These are phyloP conservation scores for Plantago elongata DNA, from an alignment of 257 asterid species.

Conservation along the genomic window DNA sequence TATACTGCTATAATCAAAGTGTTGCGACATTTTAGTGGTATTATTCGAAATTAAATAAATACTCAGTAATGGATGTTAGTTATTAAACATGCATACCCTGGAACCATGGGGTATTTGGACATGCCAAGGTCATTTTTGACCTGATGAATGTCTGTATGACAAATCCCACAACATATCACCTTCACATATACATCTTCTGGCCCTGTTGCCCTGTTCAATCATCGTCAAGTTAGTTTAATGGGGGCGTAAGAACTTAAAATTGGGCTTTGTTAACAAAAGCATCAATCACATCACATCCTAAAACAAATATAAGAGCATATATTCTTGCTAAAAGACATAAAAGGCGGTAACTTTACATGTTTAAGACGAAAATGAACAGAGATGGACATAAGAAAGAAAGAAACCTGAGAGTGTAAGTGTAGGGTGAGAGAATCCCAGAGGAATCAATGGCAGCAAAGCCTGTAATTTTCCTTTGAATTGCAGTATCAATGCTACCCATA, in stretches of 20 bases:
- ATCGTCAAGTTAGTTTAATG: too few relatives aligned
- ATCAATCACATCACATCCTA: too few relatives aligned
- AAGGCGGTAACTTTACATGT: too few relatives aligned
- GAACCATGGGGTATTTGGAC: constrained; percentile 97
- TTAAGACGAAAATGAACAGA: too few relatives aligned
- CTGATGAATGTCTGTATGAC: constrained; percentile 88
- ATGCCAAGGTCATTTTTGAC: constrained; percentile 86
- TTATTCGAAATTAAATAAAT: too few relatives aligned
- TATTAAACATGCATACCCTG: constrained; percentile 52
- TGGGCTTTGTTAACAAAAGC: too few relatives aligned
- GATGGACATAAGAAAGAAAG: too few relatives aligned
- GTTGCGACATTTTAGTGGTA: too few relatives aligned
- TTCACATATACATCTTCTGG: constrained; percentile 74
- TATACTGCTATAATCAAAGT: too few relatives aligned
- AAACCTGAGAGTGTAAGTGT: constrained; percentile 69
- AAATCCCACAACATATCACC: constrained; percentile 80
- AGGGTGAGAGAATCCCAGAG: constrained; percentile 83
- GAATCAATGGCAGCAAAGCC: constrained; percentile 95
- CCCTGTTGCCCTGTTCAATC: constrained; percentile 55
- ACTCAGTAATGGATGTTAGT: neutral
- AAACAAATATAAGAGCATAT: too few relatives aligned
- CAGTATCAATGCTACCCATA: constrained; percentile 62
- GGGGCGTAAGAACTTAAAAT: too few relatives aligned
- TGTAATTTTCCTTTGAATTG: constrained; percentile 40
- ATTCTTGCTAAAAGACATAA: too few relatives aligned